Evolutionary conservation across 2,329 filamentous ascomycete genomes (phyloP), one percentile per base, ranked within the genome.

Genomic region (Aspergillus novoparasiticus): DNA sequence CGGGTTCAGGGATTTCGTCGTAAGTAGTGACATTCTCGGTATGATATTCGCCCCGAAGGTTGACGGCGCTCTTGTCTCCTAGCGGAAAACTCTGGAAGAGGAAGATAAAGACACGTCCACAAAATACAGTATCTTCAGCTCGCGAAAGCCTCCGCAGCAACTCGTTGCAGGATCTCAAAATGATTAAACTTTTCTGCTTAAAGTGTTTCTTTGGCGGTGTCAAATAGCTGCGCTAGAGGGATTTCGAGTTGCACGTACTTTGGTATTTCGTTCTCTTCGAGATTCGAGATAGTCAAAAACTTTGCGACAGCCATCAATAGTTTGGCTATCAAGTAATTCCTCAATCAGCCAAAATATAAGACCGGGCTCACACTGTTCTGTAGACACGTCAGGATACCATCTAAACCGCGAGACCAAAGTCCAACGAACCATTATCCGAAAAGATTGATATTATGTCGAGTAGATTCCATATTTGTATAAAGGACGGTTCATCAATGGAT

Each of bases 71-170:
- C 76, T 94, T 95, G 78, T 99, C 96, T 36, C 94, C 94, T 0
- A 99, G 84, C 1, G 95, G 95, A 73, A 99, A 98, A 76, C 93
- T 96, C 77, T 99, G 95, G 78, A 98, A 99, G 75, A 99, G 87
- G 78, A 97, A 99, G 67, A 99, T 97, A 78, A 98, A 98, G 30
- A 99, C 95, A 45, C 95, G 87, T 19, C 95, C 95, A 73, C 95
- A 99, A 75, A 99, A 99, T 0, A 96, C 93, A 0, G 95, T 96
- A 77, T 99, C 95, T 76, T 98, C 94, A 4, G 95, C 94, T 61
- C 95, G 88, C n/a, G 95, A 98, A 2, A 99, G 84, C 53, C 95
- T 87, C 41, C 94, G 89, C n/a, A 99, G 83, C 19, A 99, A 84
- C 79, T 98, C 95, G 77, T 98, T 99, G 80, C 95, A 99, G 64